Percentiles rank a stretch among this genome's conserved stretches.
Conservation (phyloP, 192 early-diverging fungal genomes). For the Umbelopsis ramanniana region DNA sequence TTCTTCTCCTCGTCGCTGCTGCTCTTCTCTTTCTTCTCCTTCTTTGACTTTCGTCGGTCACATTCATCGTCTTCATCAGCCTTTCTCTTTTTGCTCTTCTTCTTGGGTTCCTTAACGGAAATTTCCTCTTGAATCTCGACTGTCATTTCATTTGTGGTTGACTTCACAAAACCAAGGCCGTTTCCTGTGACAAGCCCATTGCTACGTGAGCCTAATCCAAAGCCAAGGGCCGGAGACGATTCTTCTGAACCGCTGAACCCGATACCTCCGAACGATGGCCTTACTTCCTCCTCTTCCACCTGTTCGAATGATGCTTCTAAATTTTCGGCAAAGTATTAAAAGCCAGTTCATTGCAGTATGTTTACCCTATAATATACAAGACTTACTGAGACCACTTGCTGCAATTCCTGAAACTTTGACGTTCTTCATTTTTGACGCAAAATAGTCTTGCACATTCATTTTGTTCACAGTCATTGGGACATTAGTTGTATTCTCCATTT, state of each 20-base stretch:
- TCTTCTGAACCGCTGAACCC: background rate
- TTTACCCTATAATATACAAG: background rate
- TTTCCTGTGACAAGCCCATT: conserved; percentile 12
- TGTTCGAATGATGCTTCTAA: too few relatives aligned
- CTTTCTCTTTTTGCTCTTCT: conserved; percentile 6
- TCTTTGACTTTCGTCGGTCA: background rate
- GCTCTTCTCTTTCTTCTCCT: background rate
- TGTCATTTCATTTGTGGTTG: conserved; percentile 3
- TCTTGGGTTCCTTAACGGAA: background rate
- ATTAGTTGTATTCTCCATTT: background rate
- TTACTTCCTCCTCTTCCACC: background rate
- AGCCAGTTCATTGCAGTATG: too few relatives aligned
- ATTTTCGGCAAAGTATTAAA: too few relatives aligned
- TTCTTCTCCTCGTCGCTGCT: background rate
- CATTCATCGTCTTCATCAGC: background rate
- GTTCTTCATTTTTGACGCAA: conserved; percentile 7
- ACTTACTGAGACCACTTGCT: background rate
- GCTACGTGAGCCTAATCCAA: conserved; percentile 1
- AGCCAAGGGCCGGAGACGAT: background rate
- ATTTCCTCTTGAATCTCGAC: background rate
- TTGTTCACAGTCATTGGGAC: conserved; percentile 13
- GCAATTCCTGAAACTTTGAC: conserved; percentile 14
- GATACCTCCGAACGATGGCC: background rate
- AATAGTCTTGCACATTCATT: conserved; percentile 15
- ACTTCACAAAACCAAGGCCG: conserved; percentile 17